Percentiles rank a stretch among this genome's conserved stretches.
phyloP scores from a whole-genome alignment of 495 filamentous ascomycete genomes.

The Geopyxis carbonaria region DNA sequence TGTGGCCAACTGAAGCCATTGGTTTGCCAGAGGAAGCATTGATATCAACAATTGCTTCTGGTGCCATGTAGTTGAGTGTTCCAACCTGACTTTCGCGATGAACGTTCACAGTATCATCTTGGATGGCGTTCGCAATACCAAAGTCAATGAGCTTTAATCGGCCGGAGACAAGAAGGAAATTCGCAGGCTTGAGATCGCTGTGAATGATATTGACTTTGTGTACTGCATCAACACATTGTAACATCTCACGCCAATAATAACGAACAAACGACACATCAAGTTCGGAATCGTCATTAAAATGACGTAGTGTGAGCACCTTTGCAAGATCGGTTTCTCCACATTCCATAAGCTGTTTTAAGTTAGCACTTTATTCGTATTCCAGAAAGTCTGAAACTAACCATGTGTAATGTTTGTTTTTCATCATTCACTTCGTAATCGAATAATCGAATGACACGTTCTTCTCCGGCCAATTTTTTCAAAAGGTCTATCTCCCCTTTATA shows the following conservation, averaged over 20 bases:
- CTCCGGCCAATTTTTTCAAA: constrained; percentile 58
- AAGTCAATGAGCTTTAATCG: constrained; percentile 83
- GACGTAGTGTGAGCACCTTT: constrained; percentile 57
- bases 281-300: constrained; percentile 51
- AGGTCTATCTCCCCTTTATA: constrained; percentile 97
- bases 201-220: constrained; percentile 84
- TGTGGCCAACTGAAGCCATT: constrained; percentile 16
- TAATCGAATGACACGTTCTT: constrained; percentile 74
- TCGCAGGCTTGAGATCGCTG: constrained; percentile 89
- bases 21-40: constrained; percentile 32
- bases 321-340: constrained; percentile 91
- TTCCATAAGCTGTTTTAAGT: constrained; percentile 62
- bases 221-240: constrained; percentile 79
- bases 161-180: constrained; percentile 76
- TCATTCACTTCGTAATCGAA: constrained; percentile 89
- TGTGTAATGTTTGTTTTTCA: constrained; percentile 66
- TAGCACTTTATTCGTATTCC: background rate
- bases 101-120: constrained; percentile 92
- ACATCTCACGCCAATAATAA: constrained; percentile 98
- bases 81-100: constrained; percentile 90
- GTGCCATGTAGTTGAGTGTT: constrained; percentile 97
- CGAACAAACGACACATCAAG: constrained; percentile 86
- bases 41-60: constrained; percentile 77
- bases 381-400: constrained; percentile 37
- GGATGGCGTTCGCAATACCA: constrained; percentile 92